Evolutionary conservation across 2,329 filamentous ascomycete genomes (phyloP), one percentile per base, ranked within the genome.

Genomic region (Talaromyces sp.): DNA sequence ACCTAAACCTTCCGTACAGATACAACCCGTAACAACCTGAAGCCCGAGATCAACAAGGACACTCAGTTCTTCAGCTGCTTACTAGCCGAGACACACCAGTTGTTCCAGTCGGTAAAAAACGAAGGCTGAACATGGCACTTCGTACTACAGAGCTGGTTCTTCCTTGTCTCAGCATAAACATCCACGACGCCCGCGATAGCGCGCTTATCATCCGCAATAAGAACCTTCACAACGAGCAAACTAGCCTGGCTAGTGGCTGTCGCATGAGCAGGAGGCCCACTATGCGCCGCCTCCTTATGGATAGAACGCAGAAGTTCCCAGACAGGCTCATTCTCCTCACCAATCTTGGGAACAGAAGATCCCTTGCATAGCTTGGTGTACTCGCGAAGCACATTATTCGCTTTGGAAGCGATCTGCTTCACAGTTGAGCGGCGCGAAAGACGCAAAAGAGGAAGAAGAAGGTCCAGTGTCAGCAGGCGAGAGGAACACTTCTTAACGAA

Each of bases 401-500:
- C 87, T 66, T 90, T 91, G 50, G 86, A 84, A 1, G 87, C 83
- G 3, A 96, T 82, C 48, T 90, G 82, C 73, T 90, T 91, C 55
- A 86, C 87, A 33, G 81, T 85, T 0, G 90, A 94, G n/a, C 82
- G 87, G 51, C 90, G 86, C 41, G 90, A 85, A 37, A 94, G 83
- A 40, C 81, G 78, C n/a, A 96, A 78, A 0, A 97, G 79, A 0
- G 93, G 91, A 7, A 92, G 70, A 5, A 97, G 76, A 8, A 94
- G 73, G 33, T 85, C 79, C 39, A 94, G 83, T 0, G 86, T 83
- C 1, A 92, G 76, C 1, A 82, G 74, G 63, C 86, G 88, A 19
- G 81, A 80, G 51, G 88, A 83, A 72, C 94, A 87, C 62, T 88
- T 87, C 70, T 89, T 91, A 58, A 94, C 80, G 71, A 91, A 97